Base-by-base conservation (phyloP, 495 filamentous ascomycete species). In the Massariosphaeria phaeospora region DNA sequence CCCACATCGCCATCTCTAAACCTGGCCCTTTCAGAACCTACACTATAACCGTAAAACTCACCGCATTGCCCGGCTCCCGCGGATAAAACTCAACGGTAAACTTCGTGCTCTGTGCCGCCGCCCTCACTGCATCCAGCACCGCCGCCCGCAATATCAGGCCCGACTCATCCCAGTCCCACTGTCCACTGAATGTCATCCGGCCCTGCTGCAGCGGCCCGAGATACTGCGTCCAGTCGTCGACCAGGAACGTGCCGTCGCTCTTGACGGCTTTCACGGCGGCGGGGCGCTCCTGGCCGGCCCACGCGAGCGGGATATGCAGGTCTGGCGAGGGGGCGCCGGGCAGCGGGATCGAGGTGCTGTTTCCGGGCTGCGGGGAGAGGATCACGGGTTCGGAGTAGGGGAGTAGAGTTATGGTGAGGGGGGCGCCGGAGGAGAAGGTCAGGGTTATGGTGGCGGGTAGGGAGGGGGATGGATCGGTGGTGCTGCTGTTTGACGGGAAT, bases 211-310 rank as follows among this genome's bases (percentile, higher is more conserved):
- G 62, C 15, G 73, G 70, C 0, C 79, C 77, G 8, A 82, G 63
- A 13, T 68, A 83, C 50, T 71, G 54, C 0, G 80, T 84, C 78
- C 78, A 84, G 27, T 74, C 70, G 59, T 84, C 81, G 13, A 77
- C 70, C 26, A 84, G 58, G 50, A 73, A 77, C 17, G 57, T 67
- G 1, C 77, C 76, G 53, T 76, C 75, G 2, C 54, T 61, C n/a
- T 67, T 70, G 2, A 76, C 27, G n/a, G 77, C 78, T 65, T 79
- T 77, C 0, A 82, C 73, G 12, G 80, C 71, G 1, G 79, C 79
- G 0, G 76, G 57, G 15, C 67, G 65, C 1, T 67, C 49, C 3
- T 79, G 49, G 0, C 79, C 79, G 15, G 72, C 72, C 72, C 73
- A 81, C 5, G 69, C 72, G 21, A 83, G 65, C 0, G 79, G 79